phyloP scores from a whole-genome alignment of 306 rosid genomes.

The Cucurbita moschata region DNA sequence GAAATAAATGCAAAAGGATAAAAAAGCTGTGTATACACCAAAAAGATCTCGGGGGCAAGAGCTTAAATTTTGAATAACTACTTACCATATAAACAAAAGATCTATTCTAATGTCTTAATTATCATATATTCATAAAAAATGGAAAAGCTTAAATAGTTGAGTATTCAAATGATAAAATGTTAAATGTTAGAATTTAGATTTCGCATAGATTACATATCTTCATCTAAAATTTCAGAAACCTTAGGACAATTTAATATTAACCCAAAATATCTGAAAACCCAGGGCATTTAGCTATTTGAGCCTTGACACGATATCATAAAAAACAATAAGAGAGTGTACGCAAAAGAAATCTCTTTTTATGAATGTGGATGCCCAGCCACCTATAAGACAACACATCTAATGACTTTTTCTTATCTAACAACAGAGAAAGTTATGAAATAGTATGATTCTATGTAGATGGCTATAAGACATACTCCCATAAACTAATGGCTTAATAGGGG shows the following conservation, averaged over 20 bases:
- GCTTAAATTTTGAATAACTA: not conserved
- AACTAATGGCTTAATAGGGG: too few species aligned
- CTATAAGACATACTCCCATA: not conserved
- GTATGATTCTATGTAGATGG: not conserved
- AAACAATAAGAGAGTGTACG: not conserved
- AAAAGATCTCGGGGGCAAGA: not conserved
- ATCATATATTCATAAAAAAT: not conserved
- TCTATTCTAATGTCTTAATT: not conserved
- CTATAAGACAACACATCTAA: not conserved
- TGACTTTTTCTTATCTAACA: not conserved
- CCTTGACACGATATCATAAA: not conserved
- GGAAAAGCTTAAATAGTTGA: not conserved
- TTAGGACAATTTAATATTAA: not conserved
- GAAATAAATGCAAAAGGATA: not conserved
- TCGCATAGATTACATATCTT: not conserved
- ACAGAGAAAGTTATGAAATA: not conserved
- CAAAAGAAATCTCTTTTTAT: not conserved
- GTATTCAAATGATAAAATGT: not conserved
- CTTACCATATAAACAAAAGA: not conserved
- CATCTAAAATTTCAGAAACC: not conserved
- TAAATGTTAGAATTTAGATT: not conserved
- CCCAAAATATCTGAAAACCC: not conserved
- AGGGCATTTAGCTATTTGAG: not conserved
- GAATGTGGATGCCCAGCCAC: not conserved
- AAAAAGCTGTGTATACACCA: not conserved